Conservation (phyloP, 352 stramenopile species). For the Pythium chondricola region DNA sequence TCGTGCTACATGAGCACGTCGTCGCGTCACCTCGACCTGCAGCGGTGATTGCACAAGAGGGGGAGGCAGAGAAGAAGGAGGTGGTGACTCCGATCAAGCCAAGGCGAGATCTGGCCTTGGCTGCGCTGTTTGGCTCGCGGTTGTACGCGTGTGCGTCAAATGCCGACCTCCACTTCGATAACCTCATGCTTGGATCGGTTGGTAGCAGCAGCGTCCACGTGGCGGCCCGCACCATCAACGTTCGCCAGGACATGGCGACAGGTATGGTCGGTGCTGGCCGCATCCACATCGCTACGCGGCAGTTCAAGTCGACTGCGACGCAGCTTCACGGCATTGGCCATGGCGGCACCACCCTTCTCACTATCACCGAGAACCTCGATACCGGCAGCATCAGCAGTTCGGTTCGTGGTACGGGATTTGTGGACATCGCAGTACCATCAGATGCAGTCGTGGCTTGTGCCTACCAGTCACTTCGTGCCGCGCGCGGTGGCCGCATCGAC, state of each 20-base stretch:
- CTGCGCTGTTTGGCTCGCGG: neutral
- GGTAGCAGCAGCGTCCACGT: neutral
- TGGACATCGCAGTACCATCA: neutral
- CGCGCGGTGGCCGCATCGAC: neutral
- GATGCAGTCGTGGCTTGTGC: neutral
- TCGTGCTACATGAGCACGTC: neutral
- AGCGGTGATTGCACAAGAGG: neutral
- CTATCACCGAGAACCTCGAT: neutral
- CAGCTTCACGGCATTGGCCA: neutral
- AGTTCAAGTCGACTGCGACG: neutral
- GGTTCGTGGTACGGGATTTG: neutral
- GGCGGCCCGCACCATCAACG: neutral
- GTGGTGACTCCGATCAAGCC: no score
- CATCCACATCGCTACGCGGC: neutral
- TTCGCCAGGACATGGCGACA: neutral
- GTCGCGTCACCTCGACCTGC: neutral
- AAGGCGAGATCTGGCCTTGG: neutral
- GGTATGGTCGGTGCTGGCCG: neutral
- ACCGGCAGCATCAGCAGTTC: neutral
- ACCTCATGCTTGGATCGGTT: neutral
- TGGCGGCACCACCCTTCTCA: neutral
- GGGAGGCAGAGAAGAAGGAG: neutral
- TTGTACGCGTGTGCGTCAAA: neutral
- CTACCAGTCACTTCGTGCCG: neutral
- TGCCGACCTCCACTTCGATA: neutral